phyloP scores from a whole-genome alignment of 164 flowering plant genomes.

The Annona cherimola region DNA sequence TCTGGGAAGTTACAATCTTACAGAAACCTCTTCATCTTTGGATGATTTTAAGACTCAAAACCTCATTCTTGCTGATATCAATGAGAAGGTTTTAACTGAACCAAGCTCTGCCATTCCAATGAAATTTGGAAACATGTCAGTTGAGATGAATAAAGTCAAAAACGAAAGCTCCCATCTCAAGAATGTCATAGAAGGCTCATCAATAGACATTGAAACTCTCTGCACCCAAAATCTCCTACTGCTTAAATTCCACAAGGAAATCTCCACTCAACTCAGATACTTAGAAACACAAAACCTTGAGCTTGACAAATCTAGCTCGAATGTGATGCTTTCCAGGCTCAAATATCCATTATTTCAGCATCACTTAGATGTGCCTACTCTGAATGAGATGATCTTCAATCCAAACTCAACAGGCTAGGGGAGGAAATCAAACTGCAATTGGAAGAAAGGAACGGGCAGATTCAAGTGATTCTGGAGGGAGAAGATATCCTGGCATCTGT shows the following conservation, averaged over 20 bases:
- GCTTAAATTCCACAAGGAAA: constrained; percentile 11
- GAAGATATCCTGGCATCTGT: constrained; percentile 16
- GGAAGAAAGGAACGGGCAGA: constrained; percentile 19
- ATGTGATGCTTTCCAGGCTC: constrained; percentile 18
- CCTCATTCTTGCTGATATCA: neutral
- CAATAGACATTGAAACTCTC: neutral
- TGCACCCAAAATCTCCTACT: constrained; percentile 1
- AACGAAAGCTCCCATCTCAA: neutral
- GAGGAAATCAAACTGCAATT: constrained; percentile 11
- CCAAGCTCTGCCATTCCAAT: neutral
- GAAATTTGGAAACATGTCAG: neutral
- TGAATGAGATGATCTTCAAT: constrained; percentile 26
- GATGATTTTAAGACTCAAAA: neutral
- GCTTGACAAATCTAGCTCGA: constrained; percentile 9
- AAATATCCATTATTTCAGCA: neutral
- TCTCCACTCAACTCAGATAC: constrained; percentile 3
- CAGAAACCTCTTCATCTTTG: neutral
- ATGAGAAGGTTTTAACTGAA: neutral
- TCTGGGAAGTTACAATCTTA: neutral
- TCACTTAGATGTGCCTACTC: neutral
- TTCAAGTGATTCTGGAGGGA: constrained; percentile 10
- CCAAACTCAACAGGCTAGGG: constrained; percentile 16
- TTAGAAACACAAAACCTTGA: too few species aligned
- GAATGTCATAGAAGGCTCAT: neutral
- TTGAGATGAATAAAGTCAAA: neutral